Conservation (phyloP, 306 rosid species). For the Quercus ilex region DNA sequence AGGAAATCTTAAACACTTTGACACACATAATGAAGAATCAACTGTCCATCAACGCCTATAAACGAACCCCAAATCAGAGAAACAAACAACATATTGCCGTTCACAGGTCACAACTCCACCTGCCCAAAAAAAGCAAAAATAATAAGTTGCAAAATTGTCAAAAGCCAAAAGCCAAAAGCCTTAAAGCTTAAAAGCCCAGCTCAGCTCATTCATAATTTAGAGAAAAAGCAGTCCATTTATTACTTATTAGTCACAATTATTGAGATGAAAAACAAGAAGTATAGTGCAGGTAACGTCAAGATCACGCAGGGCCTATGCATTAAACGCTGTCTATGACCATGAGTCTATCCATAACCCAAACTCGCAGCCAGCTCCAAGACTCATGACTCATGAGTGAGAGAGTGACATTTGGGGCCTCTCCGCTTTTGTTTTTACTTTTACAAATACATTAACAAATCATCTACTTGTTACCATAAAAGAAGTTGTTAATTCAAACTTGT, state of each 20-base stretch:
- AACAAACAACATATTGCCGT: conserved; percentile 10
- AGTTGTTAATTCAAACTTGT: too few species aligned
- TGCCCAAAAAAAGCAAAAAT: conserved; percentile 15
- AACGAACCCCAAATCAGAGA: background rate
- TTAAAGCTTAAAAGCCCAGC: too few species aligned
- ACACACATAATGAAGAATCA: background rate
- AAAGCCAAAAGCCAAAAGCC: background rate
- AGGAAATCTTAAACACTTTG: background rate
- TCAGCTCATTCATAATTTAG: background rate
- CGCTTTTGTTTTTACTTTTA: too few species aligned
- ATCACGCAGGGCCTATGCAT: too few species aligned
- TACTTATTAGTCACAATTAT: conserved; percentile 3
- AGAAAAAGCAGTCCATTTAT: background rate
- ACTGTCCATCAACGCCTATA: conserved; percentile 12
- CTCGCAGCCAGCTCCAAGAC: too few species aligned
- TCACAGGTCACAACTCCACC: conserved; percentile 15
- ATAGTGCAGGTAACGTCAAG: background rate
- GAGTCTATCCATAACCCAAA: too few species aligned
- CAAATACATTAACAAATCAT: too few species aligned
- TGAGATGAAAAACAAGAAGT: background rate
- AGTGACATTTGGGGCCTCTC: too few species aligned
- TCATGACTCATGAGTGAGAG: too few species aligned
- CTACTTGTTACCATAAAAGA: too few species aligned
- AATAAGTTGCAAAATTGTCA: background rate
- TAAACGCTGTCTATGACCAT: too few species aligned